These are phyloP conservation scores for Aspergillus fumigatus DNA, from an alignment of 2,329 filamentous ascomycete species.

Conservation along the genomic window DNA sequence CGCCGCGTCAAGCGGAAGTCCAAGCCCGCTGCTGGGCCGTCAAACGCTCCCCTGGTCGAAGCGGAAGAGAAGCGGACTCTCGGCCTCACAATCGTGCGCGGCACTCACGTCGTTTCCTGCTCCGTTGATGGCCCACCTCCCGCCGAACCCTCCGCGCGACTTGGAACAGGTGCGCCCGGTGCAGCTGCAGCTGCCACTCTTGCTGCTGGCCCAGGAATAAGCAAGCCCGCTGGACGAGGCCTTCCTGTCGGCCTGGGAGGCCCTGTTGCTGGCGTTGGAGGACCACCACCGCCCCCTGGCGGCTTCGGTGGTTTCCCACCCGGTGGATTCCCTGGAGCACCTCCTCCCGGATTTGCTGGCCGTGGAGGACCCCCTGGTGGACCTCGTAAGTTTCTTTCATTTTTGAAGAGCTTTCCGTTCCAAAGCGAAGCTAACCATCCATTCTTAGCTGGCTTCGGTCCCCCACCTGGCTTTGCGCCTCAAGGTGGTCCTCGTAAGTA, in stretches of 20 bases:
- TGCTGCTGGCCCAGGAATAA: slow-evolving; percentile 80
- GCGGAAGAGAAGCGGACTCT: slow-evolving; percentile 97
- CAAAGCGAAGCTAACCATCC: neutral
- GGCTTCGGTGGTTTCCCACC: slow-evolving; percentile 49
- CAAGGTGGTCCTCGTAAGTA: slow-evolving; percentile 44
- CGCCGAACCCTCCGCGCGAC: slow-evolving; percentile 82
- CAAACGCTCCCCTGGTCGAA: slow-evolving; percentile 66
- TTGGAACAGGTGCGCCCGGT: slow-evolving; percentile 70
- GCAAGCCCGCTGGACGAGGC: slow-evolving; percentile 85
- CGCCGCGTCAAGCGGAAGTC: slow-evolving; percentile 82
- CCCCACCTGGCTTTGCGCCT: slow-evolving; percentile 45
- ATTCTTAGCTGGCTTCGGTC: slow-evolving; percentile 42
- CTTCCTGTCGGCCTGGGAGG: slow-evolving; percentile 77
- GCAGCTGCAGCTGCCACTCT: slow-evolving; percentile 59
- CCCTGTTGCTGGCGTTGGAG: slow-evolving; percentile 82
- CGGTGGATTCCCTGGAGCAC: slow-evolving; percentile 50
- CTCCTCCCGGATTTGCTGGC: slow-evolving; percentile 48
- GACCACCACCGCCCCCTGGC: slow-evolving; percentile 63
- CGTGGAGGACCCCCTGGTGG: slow-evolving; percentile 48
- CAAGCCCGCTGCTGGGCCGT: slow-evolving; percentile 58
- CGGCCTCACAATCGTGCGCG: slow-evolving; percentile 88
- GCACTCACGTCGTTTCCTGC: slow-evolving; percentile 88
- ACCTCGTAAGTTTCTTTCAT: slow-evolving; percentile 44
- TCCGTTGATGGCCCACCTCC: slow-evolving; percentile 95
- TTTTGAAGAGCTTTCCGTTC: neutral